Base-by-base conservation (phyloP, 805 yeast species). In the Candida pseudofarinosa region DNA sequence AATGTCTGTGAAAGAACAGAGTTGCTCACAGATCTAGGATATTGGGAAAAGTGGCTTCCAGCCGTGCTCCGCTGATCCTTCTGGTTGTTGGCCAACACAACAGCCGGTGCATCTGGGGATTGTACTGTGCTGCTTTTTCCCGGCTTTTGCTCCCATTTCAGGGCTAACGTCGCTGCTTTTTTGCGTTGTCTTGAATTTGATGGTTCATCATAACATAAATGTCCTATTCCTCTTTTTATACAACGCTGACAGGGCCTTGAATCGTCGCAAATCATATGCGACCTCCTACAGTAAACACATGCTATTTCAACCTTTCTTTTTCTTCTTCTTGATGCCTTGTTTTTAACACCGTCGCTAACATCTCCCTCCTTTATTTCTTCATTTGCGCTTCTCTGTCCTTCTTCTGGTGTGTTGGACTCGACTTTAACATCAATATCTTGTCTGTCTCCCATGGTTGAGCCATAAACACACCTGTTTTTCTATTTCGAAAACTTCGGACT, bases 261-360 rank as follows among this genome's bases (percentile, higher is more conserved):
- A 34, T 81, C 84, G 60, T 89, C 96, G 65, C 98, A 90, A 23
- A 88, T 85, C 90, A 90, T 87, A 60, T 90, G 98, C 0, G 96
- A 87, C 42, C 98, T 71, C 33, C 97, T 77, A 59, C 97, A 90
- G 57, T 86, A 90, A 1, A 90, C 85, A 65, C 98, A 90, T 0
- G 98, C 95, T 39, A 74, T 67, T 16, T 69, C 76, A 12, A 76
- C 79, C 54, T 81, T 79, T 55, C 76, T 66, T 60, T 73, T 77
- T 41, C 77, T 63, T 38, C 54, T 56, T 42, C 51, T 53, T 19
- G 28, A 23, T 23, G 28, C 10, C 28, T 23, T 23, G 28, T 23
- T 23, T 23, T 23, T 23, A 7, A 23, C 28, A 7, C 10, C 10
- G 6, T 23, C 28, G 28, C 10, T 23, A 23, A 10, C 6, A 23